These are phyloP conservation scores for Salicornia ramosissima DNA, from an alignment of 148 eudicot genomes.

Conservation along the genomic window DNA sequence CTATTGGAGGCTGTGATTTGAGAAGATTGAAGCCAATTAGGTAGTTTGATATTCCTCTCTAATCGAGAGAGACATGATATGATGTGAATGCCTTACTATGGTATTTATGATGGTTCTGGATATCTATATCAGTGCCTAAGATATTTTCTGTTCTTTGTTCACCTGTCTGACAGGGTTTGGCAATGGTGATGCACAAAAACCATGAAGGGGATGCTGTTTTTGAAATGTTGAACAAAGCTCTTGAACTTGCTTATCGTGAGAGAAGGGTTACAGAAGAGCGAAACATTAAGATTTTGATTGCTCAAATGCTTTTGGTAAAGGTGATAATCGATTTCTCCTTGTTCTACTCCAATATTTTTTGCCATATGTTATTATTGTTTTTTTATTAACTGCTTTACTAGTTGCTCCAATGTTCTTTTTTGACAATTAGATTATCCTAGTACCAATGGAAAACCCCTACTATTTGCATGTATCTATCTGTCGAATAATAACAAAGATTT, in stretches of 20 bases:
- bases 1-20: not conserved
- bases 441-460: not conserved
- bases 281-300: slow-evolving; percentile 78
- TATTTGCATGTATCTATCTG: not conserved
- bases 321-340: slow-evolving; percentile 32
- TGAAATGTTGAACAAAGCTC: slow-evolving; percentile 68
- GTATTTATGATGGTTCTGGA: not conserved
- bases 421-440: not conserved
- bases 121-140: not conserved
- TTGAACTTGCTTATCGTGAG: slow-evolving; percentile 52
- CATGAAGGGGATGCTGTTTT: slow-evolving; percentile 79
- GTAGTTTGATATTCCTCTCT: not conserved
- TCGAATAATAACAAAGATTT: too few species aligned
- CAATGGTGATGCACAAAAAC: slow-evolving; percentile 98
- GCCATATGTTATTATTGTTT: not conserved
- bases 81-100: not conserved
- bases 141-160: slow-evolving; percentile 8
- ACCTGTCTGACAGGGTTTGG: slow-evolving; percentile 60
- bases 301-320: slow-evolving; percentile 85
- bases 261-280: slow-evolving; percentile 76
- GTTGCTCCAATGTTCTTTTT: not conserved
- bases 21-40: not conserved
- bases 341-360: not conserved
- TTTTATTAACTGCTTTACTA: not conserved
- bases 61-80: not conserved